Percentiles rank a stretch among this genome's conserved stretches.
These are phyloP conservation scores for Neonectria coccinea DNA, from an alignment of 2,329 filamentous ascomycete genomes.

Conservation along the genomic window DNA sequence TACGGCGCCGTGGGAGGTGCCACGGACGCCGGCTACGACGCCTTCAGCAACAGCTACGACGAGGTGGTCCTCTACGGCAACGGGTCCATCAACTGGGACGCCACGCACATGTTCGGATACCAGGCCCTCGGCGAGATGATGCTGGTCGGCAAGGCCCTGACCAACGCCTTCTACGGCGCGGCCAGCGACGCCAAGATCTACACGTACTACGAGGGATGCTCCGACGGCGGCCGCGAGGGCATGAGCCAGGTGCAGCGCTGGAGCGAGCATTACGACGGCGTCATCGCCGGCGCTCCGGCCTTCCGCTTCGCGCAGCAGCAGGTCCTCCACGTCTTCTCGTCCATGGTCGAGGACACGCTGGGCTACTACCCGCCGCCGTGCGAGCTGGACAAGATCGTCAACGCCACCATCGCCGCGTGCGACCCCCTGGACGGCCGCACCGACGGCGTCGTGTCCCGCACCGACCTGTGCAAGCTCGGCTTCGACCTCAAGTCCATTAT, in stretches of 20 bases:
- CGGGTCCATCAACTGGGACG: slow-evolving; percentile 63
- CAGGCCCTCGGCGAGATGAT: slow-evolving; percentile 63
- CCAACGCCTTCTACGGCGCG: slow-evolving; percentile 54
- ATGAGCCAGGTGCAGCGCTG: slow-evolving; percentile 39
- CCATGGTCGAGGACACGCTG: slow-evolving; percentile 53
- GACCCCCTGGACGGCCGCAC: slow-evolving; percentile 32
- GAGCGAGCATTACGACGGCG: slow-evolving; percentile 35
- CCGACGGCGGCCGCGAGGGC: slow-evolving; percentile 61
- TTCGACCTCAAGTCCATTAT: too few species aligned
- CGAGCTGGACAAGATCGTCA: slow-evolving; percentile 63
- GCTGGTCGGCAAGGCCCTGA: slow-evolving; percentile 57
- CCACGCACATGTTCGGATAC: slow-evolving; percentile 63
- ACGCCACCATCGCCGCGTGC: slow-evolving; percentile 65
- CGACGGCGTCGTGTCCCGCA: slow-evolving; percentile 62
- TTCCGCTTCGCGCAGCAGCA: slow-evolving; percentile 56
- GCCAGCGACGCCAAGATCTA: slow-evolving; percentile 49
- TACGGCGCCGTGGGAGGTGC: slow-evolving; percentile 56
- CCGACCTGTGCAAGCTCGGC: slow-evolving; percentile 43
- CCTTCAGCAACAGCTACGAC: slow-evolving; percentile 53
- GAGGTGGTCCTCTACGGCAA: slow-evolving; percentile 58
- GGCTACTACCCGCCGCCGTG: slow-evolving; percentile 54
- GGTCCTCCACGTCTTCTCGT: slow-evolving; percentile 53
- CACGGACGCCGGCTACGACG: slow-evolving; percentile 58
- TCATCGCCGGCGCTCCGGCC: slow-evolving; percentile 33
- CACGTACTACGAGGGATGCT: slow-evolving; percentile 65